These are phyloP conservation scores for Ustilaginoidea virens DNA, from an alignment of 2,329 filamentous ascomycete species.

Conservation along the genomic window DNA sequence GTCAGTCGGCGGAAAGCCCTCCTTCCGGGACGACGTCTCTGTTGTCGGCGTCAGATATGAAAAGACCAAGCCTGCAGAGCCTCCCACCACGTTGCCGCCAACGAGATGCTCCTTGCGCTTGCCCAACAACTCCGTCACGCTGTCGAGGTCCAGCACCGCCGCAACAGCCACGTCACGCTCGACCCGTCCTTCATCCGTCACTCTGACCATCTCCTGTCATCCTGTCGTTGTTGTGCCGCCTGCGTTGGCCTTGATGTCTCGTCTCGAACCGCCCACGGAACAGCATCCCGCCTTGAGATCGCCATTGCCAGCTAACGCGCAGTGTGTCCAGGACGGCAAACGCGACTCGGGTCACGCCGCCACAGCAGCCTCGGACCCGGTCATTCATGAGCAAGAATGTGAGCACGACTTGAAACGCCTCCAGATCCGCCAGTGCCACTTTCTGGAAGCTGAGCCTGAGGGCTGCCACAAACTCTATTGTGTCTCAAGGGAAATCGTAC, in stretches of 20 bases:
- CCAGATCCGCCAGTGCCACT: too few relatives aligned
- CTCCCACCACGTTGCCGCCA: slow-evolving; percentile 37
- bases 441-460: neutral
- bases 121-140: slow-evolving; percentile 6
- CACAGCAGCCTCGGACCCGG: slow-evolving; percentile 16
- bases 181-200: slow-evolving; percentile 2
- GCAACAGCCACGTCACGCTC: slow-evolving; percentile 4
- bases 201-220: slow-evolving; percentile 10
- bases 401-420: slow-evolving; percentile 23
- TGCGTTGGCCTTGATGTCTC: slow-evolving; percentile 10
- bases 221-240: slow-evolving; percentile 17
- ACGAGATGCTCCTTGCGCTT: slow-evolving; percentile 14
- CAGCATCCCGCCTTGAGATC: slow-evolving; percentile 36
- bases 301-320: slow-evolving; percentile 8
- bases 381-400: slow-evolving; percentile 24
- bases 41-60: slow-evolving; percentile 45
- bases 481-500: neutral
- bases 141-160: slow-evolving; percentile 10
- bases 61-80: slow-evolving; percentile 40
- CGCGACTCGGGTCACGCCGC: slow-evolving; percentile 39
- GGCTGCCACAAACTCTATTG: neutral
- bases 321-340: slow-evolving; percentile 27
- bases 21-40: slow-evolving; percentile 30
- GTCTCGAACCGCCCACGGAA: slow-evolving; percentile 29
- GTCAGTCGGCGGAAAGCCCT: slow-evolving; percentile 13